Conservation (phyloP, 345 rosid genomes). For the Gossypium turneri region DNA sequence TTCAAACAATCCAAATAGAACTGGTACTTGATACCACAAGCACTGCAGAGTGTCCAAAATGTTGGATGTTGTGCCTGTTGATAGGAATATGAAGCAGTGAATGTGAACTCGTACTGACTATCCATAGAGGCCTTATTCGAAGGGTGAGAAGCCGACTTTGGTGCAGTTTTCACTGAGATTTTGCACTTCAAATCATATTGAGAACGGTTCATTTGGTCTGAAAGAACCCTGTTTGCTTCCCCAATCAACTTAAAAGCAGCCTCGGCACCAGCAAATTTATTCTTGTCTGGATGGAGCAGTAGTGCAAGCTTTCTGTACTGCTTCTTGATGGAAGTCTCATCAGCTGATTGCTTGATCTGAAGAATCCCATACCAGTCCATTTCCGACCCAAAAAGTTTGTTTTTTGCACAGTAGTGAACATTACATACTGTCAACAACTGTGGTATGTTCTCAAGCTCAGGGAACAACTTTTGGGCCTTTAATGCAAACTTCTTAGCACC, state of each 20-base stretch:
- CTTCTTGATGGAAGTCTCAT: slow-evolving; percentile 60
- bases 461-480: slow-evolving; percentile 62
- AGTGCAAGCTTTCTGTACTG: slow-evolving; percentile 79
- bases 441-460: slow-evolving; percentile 57
- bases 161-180: slow-evolving; percentile 16
- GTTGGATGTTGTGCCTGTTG: slow-evolving; percentile 29
- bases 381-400: slow-evolving; percentile 45
- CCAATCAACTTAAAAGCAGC: slow-evolving; percentile 85
- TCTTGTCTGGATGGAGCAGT: slow-evolving; percentile 89
- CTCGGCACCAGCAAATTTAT: slow-evolving; percentile 78
- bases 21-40: slow-evolving; percentile 46
- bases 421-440: slow-evolving; percentile 66
- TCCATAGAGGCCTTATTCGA: slow-evolving; percentile 11
- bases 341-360: slow-evolving; percentile 47
- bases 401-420: slow-evolving; percentile 60
- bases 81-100: slow-evolving; percentile 19
- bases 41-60: slow-evolving; percentile 66
- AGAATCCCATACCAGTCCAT: slow-evolving; percentile 85
- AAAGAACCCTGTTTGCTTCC: slow-evolving; percentile 63
- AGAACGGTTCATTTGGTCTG: slow-evolving; percentile 50
- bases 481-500: slow-evolving; percentile 51
- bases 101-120: slow-evolving; percentile 23
- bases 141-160: neutral
- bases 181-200: slow-evolving; percentile 51
- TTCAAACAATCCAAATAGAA: slow-evolving; percentile 34